Base-by-base conservation (phyloP, 1,284 basidiomycete genomes). In the Ceratobasidium sp. region DNA sequence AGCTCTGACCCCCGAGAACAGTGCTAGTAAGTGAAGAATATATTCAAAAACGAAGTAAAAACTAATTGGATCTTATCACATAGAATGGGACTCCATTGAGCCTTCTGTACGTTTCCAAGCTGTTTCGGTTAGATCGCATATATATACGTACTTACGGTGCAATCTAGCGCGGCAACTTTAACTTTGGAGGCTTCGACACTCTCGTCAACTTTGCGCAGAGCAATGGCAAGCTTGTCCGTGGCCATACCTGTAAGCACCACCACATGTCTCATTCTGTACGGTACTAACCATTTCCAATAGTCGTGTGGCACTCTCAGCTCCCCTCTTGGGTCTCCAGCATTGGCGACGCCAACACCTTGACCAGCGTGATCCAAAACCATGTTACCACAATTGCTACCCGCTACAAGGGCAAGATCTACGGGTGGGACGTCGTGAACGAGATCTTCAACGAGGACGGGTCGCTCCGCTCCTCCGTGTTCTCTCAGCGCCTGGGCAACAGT, bases 1-100 rank as follows among this genome's bases (percentile, higher is more conserved):
- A 18, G 72, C 79, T 46, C 71, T 75, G 26, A 81, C 80, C 23
- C 71, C 71, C 12, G 81, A 78, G n/a, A 81, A 81, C 63, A 70
- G 77, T 28, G 78, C 53, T 39, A 79, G 66, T 4, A 26, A 18
- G 18, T 49, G 2, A 75, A n/a, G 13, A 13, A 10, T 12, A 18
- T 18, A 28, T 4, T 18, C 1, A 18, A 26, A 13, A 18, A n/a
- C 0, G 42, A 6, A 61, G 40, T 67, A 40, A 60, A 3, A 20
- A 7, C n/a, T 20, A 1, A 18, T 44, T 13, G 1, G 33, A 2
- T 33, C 33, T 33, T 33, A 4, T 33, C 56, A 4, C 4, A 2
- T 77, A 33, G 33, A 33, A 33, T 33, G 78, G 73, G 73, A 76
- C 53, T 39, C 26, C 2, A 76, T 76, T 23, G 79, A 80, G 56